Evolutionary conservation across 2,329 filamentous ascomycete genomes (phyloP), one percentile per base, ranked within the genome.

Genomic region (Cladophialophora exuberans): DNA sequence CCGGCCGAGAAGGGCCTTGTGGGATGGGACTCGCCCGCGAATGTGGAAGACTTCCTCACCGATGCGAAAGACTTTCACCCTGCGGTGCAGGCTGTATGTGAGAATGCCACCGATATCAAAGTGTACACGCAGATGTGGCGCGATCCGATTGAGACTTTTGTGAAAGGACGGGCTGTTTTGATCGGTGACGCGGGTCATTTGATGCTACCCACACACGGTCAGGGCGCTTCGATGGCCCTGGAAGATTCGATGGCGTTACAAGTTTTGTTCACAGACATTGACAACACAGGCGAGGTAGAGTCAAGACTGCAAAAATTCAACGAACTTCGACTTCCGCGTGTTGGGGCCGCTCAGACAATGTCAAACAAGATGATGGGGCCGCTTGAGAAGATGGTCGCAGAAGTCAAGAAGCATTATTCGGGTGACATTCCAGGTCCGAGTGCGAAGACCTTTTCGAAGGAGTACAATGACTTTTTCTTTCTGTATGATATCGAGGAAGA

Each of bases 151-250:
- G 38, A 52, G 26, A 52, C 17, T 1, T 88, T 83, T 79, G 36
- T 74, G 0, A 75, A 79, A 1, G 79, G 70, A 0, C 76, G 73
- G 3, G 66, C 87, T n/a, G 83, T 78, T 1, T 67, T 88, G 0
- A 67, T 89, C 0, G 86, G 86, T 0, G 86, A 89, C 64, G 84
- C 86, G 0, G 57, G 26, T 18, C 86, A 89, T 65, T 84, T 85
- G 0, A 87, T 88, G 63, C 72, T 85, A 0, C 85, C 84, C 13
- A 79, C 83, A 53, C 82, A 84, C 68, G 67, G 67, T 2, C 67
- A 71, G 42, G 68, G 67, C 30, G 68, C 63, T 3, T 64, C 64
- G 1, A 69, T 69, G 67, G 68, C 67, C 4, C 65, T 71, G 10
- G 68, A 70, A 54, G 67, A 70, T 49, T 66, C 67, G 0, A 54